Conservation (phyloP, 495 filamentous ascomycete genomes). For the Neurospora sp. region DNA sequence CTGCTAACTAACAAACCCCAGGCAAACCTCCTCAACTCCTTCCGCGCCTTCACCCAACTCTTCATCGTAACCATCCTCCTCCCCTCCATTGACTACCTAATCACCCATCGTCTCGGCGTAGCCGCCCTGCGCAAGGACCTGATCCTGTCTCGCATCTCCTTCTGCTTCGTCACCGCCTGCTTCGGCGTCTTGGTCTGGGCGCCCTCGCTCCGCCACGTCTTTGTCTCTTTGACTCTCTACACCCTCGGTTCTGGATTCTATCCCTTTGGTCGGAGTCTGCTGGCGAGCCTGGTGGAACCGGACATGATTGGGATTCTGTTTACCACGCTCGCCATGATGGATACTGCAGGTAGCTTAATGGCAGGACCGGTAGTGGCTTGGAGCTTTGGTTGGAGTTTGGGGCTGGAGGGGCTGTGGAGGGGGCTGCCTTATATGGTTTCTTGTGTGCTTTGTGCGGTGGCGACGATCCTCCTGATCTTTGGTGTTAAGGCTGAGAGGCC, state of each 20-base stretch:
- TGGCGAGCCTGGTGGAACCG: not conserved
- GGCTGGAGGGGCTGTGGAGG: not conserved
- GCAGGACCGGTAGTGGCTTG: not conserved
- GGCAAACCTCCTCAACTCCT: not conserved
- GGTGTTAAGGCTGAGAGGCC: not conserved
- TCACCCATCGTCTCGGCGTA: not conserved
- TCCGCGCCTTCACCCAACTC: not conserved
- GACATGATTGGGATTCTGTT: not conserved
- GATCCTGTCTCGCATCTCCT: not conserved
- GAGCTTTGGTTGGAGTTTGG: not conserved
- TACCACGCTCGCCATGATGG: not conserved
- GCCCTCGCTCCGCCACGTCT: not conserved
- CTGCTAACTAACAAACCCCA: not conserved
- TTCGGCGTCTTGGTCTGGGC: not conserved
- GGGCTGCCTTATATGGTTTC: not conserved
- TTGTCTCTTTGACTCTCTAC: not conserved
- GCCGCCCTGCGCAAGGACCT: not conserved
- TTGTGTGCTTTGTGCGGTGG: not conserved
- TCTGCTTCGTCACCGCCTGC: not conserved
- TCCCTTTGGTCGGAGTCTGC: not conserved
- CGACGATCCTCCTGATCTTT: not conserved
- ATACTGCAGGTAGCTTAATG: not conserved
- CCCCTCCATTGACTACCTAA: not conserved
- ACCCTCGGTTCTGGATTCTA: not conserved
- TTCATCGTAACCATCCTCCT: not conserved